Percentiles rank a stretch among this genome's conserved stretches.
Conservation (phyloP, 768 basidiomycete species). For the Tulasnella sp. region DNA sequence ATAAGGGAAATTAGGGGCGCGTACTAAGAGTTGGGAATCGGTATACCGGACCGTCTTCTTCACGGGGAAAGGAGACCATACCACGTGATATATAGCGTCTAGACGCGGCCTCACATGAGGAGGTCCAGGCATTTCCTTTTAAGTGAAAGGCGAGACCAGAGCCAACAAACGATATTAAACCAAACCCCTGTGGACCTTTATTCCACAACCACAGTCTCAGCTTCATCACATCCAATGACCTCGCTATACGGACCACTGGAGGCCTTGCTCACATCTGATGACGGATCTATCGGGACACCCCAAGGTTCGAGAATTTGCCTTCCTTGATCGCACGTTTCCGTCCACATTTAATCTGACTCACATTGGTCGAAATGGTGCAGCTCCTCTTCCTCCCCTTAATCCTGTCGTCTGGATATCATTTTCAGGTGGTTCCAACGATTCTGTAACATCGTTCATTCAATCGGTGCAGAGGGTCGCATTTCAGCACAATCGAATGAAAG, state of each 20-base stretch:
- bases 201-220: background rate
- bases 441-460: background rate
- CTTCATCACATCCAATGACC: background rate
- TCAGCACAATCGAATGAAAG: background rate
- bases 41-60: too few relatives aligned
- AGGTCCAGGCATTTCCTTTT: background rate
- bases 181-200: background rate
- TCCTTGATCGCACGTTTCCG: background rate
- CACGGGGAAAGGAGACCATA: background rate
- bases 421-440: background rate
- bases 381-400: background rate
- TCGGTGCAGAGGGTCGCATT: background rate
- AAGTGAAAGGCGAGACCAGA: too few relatives aligned
- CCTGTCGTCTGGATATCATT: background rate
- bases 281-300: background rate
- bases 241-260: background rate
- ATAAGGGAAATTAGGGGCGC: background rate
- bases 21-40: background rate
- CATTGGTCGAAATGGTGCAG: background rate
- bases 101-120: background rate
- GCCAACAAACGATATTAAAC: background rate
- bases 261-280: background rate
- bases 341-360: background rate
- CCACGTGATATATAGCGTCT: background rate
- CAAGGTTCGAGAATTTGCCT: too few relatives aligned